Conservation (phyloP, 352 stramenopile genomes). For the Phytophthora hibernalis region DNA sequence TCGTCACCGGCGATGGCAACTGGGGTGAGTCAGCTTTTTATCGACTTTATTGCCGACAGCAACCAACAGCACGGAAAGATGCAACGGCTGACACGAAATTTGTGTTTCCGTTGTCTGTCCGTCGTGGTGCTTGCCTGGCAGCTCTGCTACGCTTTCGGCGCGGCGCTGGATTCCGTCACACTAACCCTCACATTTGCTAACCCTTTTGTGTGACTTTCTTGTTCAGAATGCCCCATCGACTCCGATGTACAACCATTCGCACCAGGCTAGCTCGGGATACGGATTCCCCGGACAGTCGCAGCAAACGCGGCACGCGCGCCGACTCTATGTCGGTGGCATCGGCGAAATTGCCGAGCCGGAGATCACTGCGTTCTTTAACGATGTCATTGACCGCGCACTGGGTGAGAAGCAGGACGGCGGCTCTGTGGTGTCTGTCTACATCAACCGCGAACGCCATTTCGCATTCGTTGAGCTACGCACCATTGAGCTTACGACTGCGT, state of each 20-base stretch:
- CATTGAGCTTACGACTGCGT: conserved; percentile 96
- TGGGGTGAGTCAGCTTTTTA: conserved; percentile 33
- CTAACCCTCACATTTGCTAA: conserved; percentile 37
- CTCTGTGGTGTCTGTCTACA: conserved; percentile 92
- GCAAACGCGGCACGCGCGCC: conserved; percentile 95
- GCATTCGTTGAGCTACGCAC: conserved; percentile 98
- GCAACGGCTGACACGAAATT: conserved; percentile 56
- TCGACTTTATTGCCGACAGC: conserved; percentile 8
- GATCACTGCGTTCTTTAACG: conserved; percentile 93
- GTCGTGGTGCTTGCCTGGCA: conserved; percentile 36
- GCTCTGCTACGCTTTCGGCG: conserved; percentile 28
- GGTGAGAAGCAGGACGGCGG: conserved; percentile 78
- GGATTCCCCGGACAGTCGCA: conserved; percentile 67
- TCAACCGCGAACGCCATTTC: conserved; percentile 97
- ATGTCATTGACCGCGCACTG: conserved; percentile 89
- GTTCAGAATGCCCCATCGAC: conserved; percentile 31
- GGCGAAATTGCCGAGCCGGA: conserved; percentile 86
- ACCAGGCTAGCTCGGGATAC: conserved; percentile 25
- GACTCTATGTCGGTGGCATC: conserved; percentile 97
- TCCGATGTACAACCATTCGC: conserved; percentile 31
- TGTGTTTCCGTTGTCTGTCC: conserved; percentile 60
- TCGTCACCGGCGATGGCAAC: conserved; percentile 23
- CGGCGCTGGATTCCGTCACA: conserved; percentile 27
- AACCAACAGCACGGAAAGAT: conserved; percentile 39
- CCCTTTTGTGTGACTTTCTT: conserved; percentile 23